Base-by-base conservation (phyloP, 352 stramenopile species). In the Globisporangium nunn region DNA sequence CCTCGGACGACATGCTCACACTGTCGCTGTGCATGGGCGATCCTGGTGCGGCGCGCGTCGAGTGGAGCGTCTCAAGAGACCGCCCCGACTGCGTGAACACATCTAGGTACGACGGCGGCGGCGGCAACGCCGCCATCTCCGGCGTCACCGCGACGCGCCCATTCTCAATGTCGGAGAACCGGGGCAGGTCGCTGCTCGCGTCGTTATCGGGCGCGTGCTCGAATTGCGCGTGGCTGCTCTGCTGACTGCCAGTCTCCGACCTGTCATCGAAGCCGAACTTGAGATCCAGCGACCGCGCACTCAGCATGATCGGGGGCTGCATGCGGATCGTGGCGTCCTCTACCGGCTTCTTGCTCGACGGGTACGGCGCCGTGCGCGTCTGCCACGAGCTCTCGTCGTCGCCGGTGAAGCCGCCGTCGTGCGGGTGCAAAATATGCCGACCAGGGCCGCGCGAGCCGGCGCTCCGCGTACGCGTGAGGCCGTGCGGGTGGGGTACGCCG, bases 131-230 rank as follows among this genome's bases (percentile, higher is more conserved):
- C 15, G 50, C 46, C 45, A 75, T 52, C n/a, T 67, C 51, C 0
- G 51, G 50, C 18, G 68, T 76, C 35, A 55, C 50, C 3, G 56
- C 41, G 18, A 79, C 47, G 14, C 62, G 58, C 7, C 70, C 70
- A n/a, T 44, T 49, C 30, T 76, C 67, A 40, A 79, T 74, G 31
- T 79, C 71, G 4, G 71, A 79, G 56, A 79, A 75, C 11, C 68
- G 68, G 17, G 71, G 71, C 46, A 70, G 40, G 10, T 46, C 43
- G n/a, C 41, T 47, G 41, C 41, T 47, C 41, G 41, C 14, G 23
- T 48, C 28, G 14, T 41, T 45, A 5, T 47, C 33, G 3, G n/a
- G 44, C 8, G 50, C 39, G 17, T 40, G 43, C 18, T 59, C 49
- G 15, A 29, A 55, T 12, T 31, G 15, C 28, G 50, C 44, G 30